Conservation (phyloP, 129 eudicot species). For the carrot (Daucus carota) region DH1_v3.0 NC_030381.2:43896001-43896500, state of each 20-base stretch:
- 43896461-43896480: conserved; percentile 72
- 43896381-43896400: conserved; percentile 52
- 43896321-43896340: conserved; percentile 40
- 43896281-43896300: conserved; percentile 55
- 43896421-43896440: conserved; percentile 53
- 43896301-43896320: conserved; percentile 68
- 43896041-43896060: conserved; percentile 48
- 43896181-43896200: neutral
- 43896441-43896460: conserved; percentile 25
- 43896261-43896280: conserved; percentile 46
- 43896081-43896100: conserved; percentile 65
- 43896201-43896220: neutral
- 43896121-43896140: conserved; percentile 71
- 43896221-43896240: conserved; percentile 55
- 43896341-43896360: conserved; percentile 42
- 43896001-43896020: conserved; percentile 65
- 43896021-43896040: conserved; percentile 50
- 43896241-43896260: conserved; percentile 58
- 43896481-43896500: conserved; percentile 64
- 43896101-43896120: conserved; percentile 71
- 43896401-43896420: conserved; percentile 58
- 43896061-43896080: conserved; percentile 78
- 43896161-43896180: neutral
- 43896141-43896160: neutral
- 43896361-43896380: conserved; percentile 60